Evolutionary conservation across 306 rosid genomes (phyloP), one percentile per base, ranked within the genome.

Genomic region (Quercus dentata): DNA sequence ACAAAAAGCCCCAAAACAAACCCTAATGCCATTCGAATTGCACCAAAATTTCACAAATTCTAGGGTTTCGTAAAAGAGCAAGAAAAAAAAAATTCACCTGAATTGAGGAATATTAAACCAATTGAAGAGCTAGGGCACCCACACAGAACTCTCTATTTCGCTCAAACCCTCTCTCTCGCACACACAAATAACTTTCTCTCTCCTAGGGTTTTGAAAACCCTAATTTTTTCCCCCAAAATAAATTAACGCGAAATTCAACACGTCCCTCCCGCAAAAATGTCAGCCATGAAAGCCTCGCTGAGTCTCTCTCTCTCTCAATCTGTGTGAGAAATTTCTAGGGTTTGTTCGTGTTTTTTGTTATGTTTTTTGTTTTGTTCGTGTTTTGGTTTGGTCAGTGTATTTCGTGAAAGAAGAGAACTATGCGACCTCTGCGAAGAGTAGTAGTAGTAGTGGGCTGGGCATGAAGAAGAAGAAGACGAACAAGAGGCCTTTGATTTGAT

Each of bases 121-220:
- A 88, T 87, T 87, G 72, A 12, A 75, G 74, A 88, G 87, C 78
- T 86, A 83, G 93, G 92, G 89, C 90, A 85, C 84, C 74, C 74
- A 77, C 78, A 69, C 80, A 55, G 68, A 73, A 79, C 67, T 41
- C 30, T 44, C 38, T 77, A 73, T 35, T 71, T 81, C 74, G 73
- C 68, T 49, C 15, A 10, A 11, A 1, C 54, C 0, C 54, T 49
- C 84, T 84, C 69, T 74, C 79, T 67, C 70, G 33, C 54, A 11
- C 54, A 1, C 3, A 49, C 54, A 49, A 49, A 12, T 49, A 12
- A 90, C 56, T 82, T 82, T 70, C 74, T 87, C 79, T 80, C 83
- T 82, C 90, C 98, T 96, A 96, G 99, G 99, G 99, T 93, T 95
- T 96, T 82, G 90, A 83, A 83, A 72, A 38, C 64, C 58, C 59